These are phyloP conservation scores for Coffea eugenioides DNA, from an alignment of 257 asterid species.

Conservation along the genomic window DNA sequence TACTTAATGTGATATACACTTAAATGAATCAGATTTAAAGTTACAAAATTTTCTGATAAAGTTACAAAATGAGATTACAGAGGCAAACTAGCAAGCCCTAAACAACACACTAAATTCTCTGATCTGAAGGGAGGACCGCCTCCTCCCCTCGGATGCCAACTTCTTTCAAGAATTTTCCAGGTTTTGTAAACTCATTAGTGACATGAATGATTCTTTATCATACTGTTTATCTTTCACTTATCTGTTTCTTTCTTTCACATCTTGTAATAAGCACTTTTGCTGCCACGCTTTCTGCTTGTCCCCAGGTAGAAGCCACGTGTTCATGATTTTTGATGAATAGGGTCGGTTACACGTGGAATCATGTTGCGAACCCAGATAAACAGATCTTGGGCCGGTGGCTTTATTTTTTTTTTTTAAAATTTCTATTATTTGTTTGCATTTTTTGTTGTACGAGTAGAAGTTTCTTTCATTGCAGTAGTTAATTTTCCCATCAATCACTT, in stretches of 20 bases:
- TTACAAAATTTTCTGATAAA: too few relatives aligned
- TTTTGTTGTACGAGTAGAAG: neutral
- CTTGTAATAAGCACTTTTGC: neutral
- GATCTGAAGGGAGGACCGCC: neutral
- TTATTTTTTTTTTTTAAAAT: neutral
- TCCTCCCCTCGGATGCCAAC: neutral
- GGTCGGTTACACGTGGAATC: slow-evolving; percentile 44
- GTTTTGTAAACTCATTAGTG: too few relatives aligned
- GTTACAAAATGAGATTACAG: too few relatives aligned
- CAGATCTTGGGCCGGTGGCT: neutral
- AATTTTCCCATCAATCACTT: too few relatives aligned
- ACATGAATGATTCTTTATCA: too few relatives aligned
- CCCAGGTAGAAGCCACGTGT: slow-evolving; percentile 47
- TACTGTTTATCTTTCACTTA: neutral
- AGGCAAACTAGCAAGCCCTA: too few relatives aligned
- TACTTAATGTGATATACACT: too few relatives aligned
- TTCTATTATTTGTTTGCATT: too few relatives aligned
- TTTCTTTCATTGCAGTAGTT: too few relatives aligned
- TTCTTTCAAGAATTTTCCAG: neutral
- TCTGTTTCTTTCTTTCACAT: neutral
- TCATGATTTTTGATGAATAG: slow-evolving; percentile 21
- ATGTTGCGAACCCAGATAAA: neutral
- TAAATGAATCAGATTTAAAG: too few relatives aligned
- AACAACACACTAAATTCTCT: too few relatives aligned
- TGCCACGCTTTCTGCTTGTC: slow-evolving; percentile 22